Evolutionary conservation across 2,329 filamentous ascomycete species (phyloP), one percentile per base, ranked within the genome.

Genomic region (Colletotrichum neosansevieriae): DNA sequence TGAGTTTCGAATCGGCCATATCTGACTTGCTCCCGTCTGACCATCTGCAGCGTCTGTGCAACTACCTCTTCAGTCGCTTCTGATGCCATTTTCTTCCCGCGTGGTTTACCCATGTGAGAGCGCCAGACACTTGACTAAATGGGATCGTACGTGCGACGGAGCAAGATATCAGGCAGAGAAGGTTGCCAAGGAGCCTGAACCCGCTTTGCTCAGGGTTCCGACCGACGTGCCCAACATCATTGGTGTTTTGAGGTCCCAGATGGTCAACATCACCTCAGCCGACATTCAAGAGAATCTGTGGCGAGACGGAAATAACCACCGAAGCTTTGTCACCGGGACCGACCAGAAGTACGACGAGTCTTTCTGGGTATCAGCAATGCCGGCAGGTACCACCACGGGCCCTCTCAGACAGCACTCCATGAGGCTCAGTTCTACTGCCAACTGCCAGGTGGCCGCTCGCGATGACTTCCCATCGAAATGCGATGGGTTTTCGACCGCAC

Each of bases 281-380:
- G 58, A 63, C 24, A 51, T 70, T 17, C 64, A 70, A 19, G 53
- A 67, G 17, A 63, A 69, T 5, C 59, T 70, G 13, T 70, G 68
- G 68, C 59, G 68, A 21, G 49, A 38, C 24, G 44, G 49, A n/a
- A 54, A 68, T 12, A 70, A 40, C 12, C 47, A 64, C 15, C 54
- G 56, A 6, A 68, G 66, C 40, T 69, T 69, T 34, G n/a, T 49
- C 32, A 60, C 56, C 2, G 66, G 66, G 6, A 19, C 47, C 17
- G 21, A 60, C 3, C 66, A 65, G n/a, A 61, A 45, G 6, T 70
- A 54, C 24, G 38, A 69, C 36, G 60, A 62, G 11, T 38, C 66
- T 4, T 70, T 69, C 51, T 70, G 69, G 69, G 69, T 61, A 3
- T 70, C 69, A 6, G 56, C 69, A 6, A 44, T 70, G 12, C 61